These are phyloP conservation scores for Hypholoma sublateritium DNA, from an alignment of 768 basidiomycete species.

Conservation along the genomic window DNA sequence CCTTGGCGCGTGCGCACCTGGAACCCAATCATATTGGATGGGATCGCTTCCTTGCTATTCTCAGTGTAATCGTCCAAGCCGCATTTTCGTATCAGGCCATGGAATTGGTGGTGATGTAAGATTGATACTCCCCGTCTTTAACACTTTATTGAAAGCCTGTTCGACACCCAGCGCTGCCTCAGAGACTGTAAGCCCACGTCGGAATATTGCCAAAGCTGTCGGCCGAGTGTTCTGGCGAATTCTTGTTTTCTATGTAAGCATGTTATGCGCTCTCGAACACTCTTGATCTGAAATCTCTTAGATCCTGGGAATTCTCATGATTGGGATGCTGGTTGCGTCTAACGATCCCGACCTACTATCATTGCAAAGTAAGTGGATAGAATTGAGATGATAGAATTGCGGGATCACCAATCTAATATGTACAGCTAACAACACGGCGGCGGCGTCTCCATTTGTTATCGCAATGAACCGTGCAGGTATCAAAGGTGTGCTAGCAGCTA, in stretches of 20 bases:
- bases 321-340: conserved; percentile 79
- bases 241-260: conserved; percentile 66
- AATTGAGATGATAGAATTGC: too few relatives aligned
- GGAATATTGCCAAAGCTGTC: conserved; percentile 77
- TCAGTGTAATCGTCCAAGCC: conserved; percentile 46
- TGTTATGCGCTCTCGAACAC: background rate
- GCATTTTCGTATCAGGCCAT: conserved; percentile 80
- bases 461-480: conserved; percentile 77
- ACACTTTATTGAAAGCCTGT: background rate
- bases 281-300: conserved; percentile 18
- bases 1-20: conserved; percentile 41
- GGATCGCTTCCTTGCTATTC: conserved; percentile 45
- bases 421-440: conserved; percentile 55
- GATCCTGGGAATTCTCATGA: conserved; percentile 70
- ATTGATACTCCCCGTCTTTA: background rate
- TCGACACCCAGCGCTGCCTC: conserved; percentile 55
- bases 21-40: conserved; percentile 39
- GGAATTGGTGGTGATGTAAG: conserved; percentile 71
- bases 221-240: conserved; percentile 83
- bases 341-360: conserved; percentile 53
- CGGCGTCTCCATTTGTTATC: conserved; percentile 82
- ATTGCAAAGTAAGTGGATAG: conserved; percentile 22
- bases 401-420: background rate
- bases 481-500: conserved; percentile 37
- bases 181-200: conserved; percentile 75